Base-by-base conservation (phyloP, 2,329 filamentous ascomycete species). In the Ophiocordyceps camponoti-rufipedis region DNA sequence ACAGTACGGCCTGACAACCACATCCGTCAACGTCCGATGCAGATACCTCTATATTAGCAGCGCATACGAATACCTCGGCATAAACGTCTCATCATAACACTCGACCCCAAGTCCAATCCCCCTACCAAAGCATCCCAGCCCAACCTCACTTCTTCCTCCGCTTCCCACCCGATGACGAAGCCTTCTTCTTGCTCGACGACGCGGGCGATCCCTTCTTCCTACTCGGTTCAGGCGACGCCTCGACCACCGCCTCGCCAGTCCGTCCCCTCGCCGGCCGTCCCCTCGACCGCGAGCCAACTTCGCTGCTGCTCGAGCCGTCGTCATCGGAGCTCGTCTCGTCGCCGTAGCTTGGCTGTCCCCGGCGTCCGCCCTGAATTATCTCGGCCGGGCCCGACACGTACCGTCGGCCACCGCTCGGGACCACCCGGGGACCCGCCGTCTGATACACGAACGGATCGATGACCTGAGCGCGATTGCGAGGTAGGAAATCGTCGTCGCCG, bases 401-500 rank as follows among this genome's bases (percentile, higher is more conserved):
- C 44, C 64, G 61, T 19, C 41, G 41, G 23, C 16, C 19, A n/a
- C 3, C 41, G 23, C 23, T n/a, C 19, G 12, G 41, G 11, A 23
- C 3, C 5, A 23, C 23, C 23, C 41, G 23, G 4, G 69, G 55
- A 12, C 66, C 68, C 19, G 59, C 61, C 4, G 67, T 69, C 58
- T 74, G 70, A 54, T 69, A 76, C 49, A 66, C 64, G 48, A 76
- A 75, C 5, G 72, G 71, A 48, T 76, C 68, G 13, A 60, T 46
- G 5, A 5, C 23, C 5, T 50, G 50, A 35, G 48, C 46, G 18
- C 55, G 54, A 12, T 51, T 58, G 28, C 23, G 23, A 3, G 23
- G 23, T 3, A 23, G 23, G 23, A 23, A 23, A 23, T 23, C 23
- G 23, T 23, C 53, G 55, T 18, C 57, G 55, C 18, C 55, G 14